Evolutionary conservation across 2,329 filamentous ascomycete genomes (phyloP), one percentile per base, ranked within the genome.

Genomic region (Clonostachys solani): DNA sequence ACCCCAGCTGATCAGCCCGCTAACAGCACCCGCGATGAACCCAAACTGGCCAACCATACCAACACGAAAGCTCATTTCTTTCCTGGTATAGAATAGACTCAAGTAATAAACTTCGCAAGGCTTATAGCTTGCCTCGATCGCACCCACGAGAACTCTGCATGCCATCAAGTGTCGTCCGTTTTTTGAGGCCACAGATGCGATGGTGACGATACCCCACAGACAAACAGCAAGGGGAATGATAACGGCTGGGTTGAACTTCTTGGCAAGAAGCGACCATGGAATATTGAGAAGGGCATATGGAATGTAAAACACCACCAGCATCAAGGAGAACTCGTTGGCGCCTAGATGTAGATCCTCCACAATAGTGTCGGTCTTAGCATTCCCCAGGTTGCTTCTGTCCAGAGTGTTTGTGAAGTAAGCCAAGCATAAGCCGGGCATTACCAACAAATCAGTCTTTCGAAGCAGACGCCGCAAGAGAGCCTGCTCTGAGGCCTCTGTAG

Each of bases 311-410:
- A 66, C 50, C 2, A 64, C 49, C 33, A 65, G 48, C 13, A 65
- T 48, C 2, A 62, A 50, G 13, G 58, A 61, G 46, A 59, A 65
- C n/a, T 77, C 66, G 49, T 74, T 66, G 13, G 72, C 72, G 3
- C 64, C 69, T 49, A 78, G 71, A 12, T 63, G 58, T 3, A 77
- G 62, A 48, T 77, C 74, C n/a, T 65, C 50, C 7, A 70, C 65
- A 49, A 78, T 70, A 29, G 64, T 69, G 37, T 74, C 73, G 2
- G 74, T 77, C 42, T 78, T 54, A 13, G 74, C 74, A 29, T 73
- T 74, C 43, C 66, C 66, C 47, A 73, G 71, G 50, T 69, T 71
- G 36, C 46, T 53, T 16, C 52, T 52, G 45, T 58, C 55, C 9
- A 58, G 50, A 29, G 42, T 33, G 17, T 48, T 43, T 12, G 17